Evolutionary conservation across 257 asterid species (phyloP), one percentile per base, ranked within the genome.

Genomic region (Ophiorrhiza pumila): DNA sequence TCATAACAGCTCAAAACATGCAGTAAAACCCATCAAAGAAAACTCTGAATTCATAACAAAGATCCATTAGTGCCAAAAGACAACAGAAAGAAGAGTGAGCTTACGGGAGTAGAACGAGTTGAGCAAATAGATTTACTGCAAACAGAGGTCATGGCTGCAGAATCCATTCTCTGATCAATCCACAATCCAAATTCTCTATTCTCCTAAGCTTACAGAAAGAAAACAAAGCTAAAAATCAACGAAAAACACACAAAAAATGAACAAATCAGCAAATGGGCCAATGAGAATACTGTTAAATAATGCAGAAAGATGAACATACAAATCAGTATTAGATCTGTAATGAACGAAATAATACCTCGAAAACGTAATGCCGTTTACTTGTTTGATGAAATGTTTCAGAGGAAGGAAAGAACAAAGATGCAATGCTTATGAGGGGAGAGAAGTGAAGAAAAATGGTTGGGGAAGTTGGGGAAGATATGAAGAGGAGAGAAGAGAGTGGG

Each of bases 31-130:
- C 41, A 41, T 12, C 0, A 65, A 18, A 55, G 5, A 42, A 5
- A 52, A 65, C 14, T 23, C 29, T 37, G 18, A 22, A 72, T 27
- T 46, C 60, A 17, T 60, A n/a, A n/a, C 2, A 17, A 20, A 52
- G 12, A 29, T 49, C 31, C 37, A 57, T 20, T 12, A 31, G 37
- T 1, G 0, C 41, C 58, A 23, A 57, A 34, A 43, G 13, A 23
- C 5, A 8, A 35, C 4, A 17, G 15, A 49, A 15, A 29, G 29
- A 10, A 29, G 25, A 32, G 34, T 4, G 42, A 58, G 59, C 81
- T 76, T 69, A 80, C 84, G 1, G 84, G 84, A 76, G 78, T 58
- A 10, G 80, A 52, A 46, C 73, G 81, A 73, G 76, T 62, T 12
- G 76, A 74, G 76, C 57, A 39, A 43, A 68, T 50, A 42, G 78